These are phyloP conservation scores for Raphanus sativus DNA, from an alignment of 345 rosid species.

Conservation along the genomic window DNA sequence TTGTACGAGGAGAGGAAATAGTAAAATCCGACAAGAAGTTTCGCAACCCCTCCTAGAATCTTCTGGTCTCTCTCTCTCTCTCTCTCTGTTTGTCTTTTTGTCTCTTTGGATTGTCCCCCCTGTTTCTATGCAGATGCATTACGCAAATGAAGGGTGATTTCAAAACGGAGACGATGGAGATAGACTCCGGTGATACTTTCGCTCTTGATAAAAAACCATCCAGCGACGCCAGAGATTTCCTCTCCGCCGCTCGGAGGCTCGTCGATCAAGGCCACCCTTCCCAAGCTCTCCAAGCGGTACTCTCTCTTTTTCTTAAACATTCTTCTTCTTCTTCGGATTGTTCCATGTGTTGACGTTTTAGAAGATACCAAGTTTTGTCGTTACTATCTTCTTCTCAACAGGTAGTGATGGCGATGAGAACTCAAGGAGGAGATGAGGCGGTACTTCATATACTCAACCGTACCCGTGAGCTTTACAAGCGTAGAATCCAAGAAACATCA, in stretches of 20 bases:
- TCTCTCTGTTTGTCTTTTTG: neutral
- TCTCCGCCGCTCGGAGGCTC: constrained; percentile 67
- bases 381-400: constrained; percentile 24
- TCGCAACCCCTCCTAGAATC: constrained; percentile 19
- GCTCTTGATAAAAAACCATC: constrained; percentile 23
- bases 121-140: constrained; percentile 15
- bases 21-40: constrained; percentile 9
- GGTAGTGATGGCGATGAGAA: constrained; percentile 76
- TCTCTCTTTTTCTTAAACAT: neutral
- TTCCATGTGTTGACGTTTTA: too few relatives aligned
- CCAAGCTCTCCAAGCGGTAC: constrained; percentile 88
- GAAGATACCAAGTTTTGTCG: too few relatives aligned
- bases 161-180: constrained; percentile 52
- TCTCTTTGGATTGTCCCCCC: neutral
- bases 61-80: neutral
- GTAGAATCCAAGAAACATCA: constrained; percentile 52
- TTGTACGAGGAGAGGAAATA: neutral
- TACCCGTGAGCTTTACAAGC: constrained; percentile 70
- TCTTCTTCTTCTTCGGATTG: too few relatives aligned
- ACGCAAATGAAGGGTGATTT: constrained; percentile 46
- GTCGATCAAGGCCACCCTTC: constrained; percentile 76
- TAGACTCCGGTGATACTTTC: constrained; percentile 28
- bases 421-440: constrained; percentile 78
- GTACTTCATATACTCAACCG: constrained; percentile 59
- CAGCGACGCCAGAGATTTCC: constrained; percentile 46